Base-by-base conservation (phyloP, 176 grass and related monocot species). In the Stipa capillata region DNA sequence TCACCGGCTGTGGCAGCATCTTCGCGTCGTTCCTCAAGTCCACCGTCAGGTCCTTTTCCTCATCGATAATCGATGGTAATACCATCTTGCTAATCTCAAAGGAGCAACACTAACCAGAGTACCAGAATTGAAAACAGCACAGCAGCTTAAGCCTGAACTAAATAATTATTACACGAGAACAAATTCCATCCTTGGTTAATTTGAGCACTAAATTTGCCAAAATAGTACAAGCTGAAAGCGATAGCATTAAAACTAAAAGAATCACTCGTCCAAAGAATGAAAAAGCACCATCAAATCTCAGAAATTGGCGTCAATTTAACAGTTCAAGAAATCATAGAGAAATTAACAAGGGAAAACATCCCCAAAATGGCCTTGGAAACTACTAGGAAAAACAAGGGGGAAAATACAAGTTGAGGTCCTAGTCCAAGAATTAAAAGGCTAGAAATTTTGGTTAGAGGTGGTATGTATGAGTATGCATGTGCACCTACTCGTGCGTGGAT, bases 401-500 rank as follows among this genome's bases (percentile, higher is more conserved):
- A 24, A 25, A 60, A 61, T 20, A 5, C 7, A 62, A 52, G 1
- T 39, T 2, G 63, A 85, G 54, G 2, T 36, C 23, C 42, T 6
- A n/a, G 5, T 56, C 20, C 18, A 67, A 2, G 42, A n/a, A n/a
- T n/a, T n/a, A 57, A 65, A 39, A 42, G 51, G 17, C 17, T 18
- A 13, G 42, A 15, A 18, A 15, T 33, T 79, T 74, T 61, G 34
- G 27, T 43, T 4, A 79, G 68, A 51, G 45, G 21, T 2, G 27
- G 9, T 6, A 60, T 40, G 20, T 47, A n/a, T 12, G 20, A 64
- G 47, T 58, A 11, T 0, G 25, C n/a, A 42, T 58, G n/a, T 27
- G 40, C 20, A 56, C 85, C 29, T 86, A 97, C 95, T 87, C 89
- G 86, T 35, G 96, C 96, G 75, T 99, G 96, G 86, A 99, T 92